Base-by-base conservation (phyloP, 257 asterid species). In the Jacaranda mimosifolia region DNA sequence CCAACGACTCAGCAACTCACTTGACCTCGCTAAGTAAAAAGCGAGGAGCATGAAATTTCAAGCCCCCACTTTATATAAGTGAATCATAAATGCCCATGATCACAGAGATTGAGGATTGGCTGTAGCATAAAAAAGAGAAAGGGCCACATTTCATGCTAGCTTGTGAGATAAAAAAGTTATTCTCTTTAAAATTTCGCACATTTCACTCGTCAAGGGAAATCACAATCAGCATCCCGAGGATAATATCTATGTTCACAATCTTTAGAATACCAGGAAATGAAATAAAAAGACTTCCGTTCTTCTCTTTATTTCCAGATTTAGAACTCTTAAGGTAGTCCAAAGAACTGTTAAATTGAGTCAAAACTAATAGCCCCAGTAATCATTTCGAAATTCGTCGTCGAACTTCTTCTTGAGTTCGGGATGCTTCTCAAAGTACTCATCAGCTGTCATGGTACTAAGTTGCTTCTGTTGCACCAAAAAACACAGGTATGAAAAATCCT, bases 391-490 rank as follows among this genome's bases (percentile, higher is more conserved):
- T 78, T 88, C 92, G 15, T 88, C 92, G 76, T 88, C 92, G 69
- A 88, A 88, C 84, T 83, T 80, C 91, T 90, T 89, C 87, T 85
- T 92, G 77, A 94, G 91, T 82, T 94, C 98, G 3, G 98, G 98
- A 76, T 89, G 96, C 91, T 94, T 92, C 51, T 73, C 96, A 63
- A 94, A 94, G 87, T 94, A 94, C 66, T 94, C 98, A 9, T 94
- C 98, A 11, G 98, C 97, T 63, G 98, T 94, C 97, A 92, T 94
- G 66, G 98, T 94, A 45, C 97, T 91, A 13, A 92, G 89, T 77
- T 88, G 90, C 46, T 72, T 82, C 98, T 94, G 97, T 81, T 72
- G 55, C 64, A 74, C 79, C 83, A 70, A 70, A 73, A 32, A 56
- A 62, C n/a, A 53, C 0, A 46, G 4, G 40, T 46, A 60, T 77